Evolutionary conservation across 257 asterid species (phyloP).

Genomic region (Oldenlandia corymbosa): DNA sequence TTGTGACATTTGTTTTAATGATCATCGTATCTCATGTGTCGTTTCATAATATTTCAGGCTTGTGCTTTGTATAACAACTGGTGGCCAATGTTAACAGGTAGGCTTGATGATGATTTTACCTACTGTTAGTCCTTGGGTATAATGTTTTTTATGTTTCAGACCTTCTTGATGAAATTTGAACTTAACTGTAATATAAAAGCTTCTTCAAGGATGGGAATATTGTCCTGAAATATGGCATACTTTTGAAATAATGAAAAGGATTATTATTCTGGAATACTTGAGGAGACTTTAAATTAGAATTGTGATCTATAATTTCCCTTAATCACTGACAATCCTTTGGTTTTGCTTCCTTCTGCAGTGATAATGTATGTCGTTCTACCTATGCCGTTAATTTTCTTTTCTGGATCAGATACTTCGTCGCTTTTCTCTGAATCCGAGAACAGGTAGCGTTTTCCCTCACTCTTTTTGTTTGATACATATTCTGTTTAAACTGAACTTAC

Average conservation of each 20-base stretch:
- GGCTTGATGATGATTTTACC: background rate
- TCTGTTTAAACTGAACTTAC: background rate
- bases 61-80: conserved; percentile 85
- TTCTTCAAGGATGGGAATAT: no score
- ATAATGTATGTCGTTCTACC: conserved; percentile 81
- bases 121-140: background rate
- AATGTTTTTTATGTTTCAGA: background rate
- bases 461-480: background rate
- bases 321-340: background rate
- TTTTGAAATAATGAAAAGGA: no score
- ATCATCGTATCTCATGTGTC: conserved; percentile 17
- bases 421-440: conserved; percentile 58
- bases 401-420: conserved; percentile 63
- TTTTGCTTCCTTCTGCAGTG: conserved; percentile 43
- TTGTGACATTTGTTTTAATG: conserved; percentile 13
- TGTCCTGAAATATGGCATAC: no score
- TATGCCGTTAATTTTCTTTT: conserved; percentile 86
- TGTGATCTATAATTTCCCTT: background rate
- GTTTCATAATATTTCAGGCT: conserved; percentile 52
- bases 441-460: conserved; percentile 36
- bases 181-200: no score
- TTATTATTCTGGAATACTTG: no score
- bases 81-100: conserved; percentile 99
- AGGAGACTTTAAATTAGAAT: no score
- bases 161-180: no score